phyloP scores from a whole-genome alignment of 441 rosid species.

The Adansonia rubrostipa region DNA sequence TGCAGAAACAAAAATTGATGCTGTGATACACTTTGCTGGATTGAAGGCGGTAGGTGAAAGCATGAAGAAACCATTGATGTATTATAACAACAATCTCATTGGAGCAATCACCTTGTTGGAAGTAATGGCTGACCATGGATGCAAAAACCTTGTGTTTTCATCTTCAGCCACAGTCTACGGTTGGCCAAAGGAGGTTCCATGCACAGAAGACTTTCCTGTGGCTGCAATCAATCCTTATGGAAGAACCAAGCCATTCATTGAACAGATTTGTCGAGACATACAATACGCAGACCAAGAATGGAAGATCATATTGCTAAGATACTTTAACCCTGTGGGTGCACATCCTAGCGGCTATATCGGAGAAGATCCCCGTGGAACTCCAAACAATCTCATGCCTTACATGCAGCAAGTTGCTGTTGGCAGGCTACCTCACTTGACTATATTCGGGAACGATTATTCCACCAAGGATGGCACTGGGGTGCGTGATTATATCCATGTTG shows the following conservation, averaged over 20 bases:
- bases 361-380: constrained; percentile 88
- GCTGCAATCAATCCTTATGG: constrained; percentile 84
- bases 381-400: constrained; percentile 96
- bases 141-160: constrained; percentile 92
- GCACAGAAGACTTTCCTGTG: constrained; percentile 86
- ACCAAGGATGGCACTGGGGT: constrained; percentile 97
- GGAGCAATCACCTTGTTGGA: constrained; percentile 79
- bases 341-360: constrained; percentile 94
- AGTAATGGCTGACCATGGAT: constrained; percentile 79
- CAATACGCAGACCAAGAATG: constrained; percentile 67
- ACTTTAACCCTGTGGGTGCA: constrained; percentile 93
- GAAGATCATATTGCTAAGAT: constrained; percentile 83
- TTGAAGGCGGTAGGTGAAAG: constrained; percentile 14
- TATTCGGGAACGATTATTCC: constrained; percentile 79
- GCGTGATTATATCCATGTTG: constrained; percentile 90
- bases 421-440: constrained; percentile 71
- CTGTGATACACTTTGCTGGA: constrained; percentile 6
- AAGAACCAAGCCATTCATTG: constrained; percentile 86
- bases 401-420: constrained; percentile 90
- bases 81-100: constrained; percentile 73
- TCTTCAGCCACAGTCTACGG: constrained; percentile 98
- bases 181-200: constrained; percentile 95
- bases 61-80: constrained; percentile 64
- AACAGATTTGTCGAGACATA: constrained; percentile 82
- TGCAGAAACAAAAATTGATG: constrained; percentile 48